These are phyloP conservation scores for Aureobasidium uvarum DNA, from an alignment of 2,329 filamentous ascomycete species.

Conservation along the genomic window DNA sequence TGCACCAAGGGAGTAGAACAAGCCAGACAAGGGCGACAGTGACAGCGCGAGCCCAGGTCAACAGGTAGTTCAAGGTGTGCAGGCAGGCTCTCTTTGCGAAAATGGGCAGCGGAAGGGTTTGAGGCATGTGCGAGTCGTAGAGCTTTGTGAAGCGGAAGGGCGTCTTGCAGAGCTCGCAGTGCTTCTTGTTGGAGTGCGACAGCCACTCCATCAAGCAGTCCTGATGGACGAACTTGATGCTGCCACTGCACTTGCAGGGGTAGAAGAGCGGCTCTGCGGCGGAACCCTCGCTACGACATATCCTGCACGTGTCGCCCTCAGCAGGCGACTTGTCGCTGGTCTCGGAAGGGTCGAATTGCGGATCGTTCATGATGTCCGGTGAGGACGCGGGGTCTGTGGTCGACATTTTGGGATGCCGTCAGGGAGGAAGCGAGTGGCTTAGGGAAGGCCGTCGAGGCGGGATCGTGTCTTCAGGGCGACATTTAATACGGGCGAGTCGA, in stretches of 20 bases:
- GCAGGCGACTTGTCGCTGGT: conserved; percentile 38
- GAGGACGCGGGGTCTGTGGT: conserved; percentile 21
- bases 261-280: conserved; percentile 86
- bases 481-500: conserved; percentile 1
- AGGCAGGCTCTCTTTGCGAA: conserved; percentile 76
- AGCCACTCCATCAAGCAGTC: conserved; percentile 99
- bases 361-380: conserved; percentile 59
- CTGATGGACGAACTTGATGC: conserved; percentile 98
- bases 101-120: conserved; percentile 72
- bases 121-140: conserved; percentile 92
- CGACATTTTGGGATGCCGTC: conserved; percentile 14
- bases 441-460: conserved; percentile 4
- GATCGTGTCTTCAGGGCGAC: not conserved
- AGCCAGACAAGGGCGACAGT: conserved; percentile 87
- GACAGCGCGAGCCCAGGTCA: conserved; percentile 74
- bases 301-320: conserved; percentile 82
- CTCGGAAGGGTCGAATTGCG: conserved; percentile 46
- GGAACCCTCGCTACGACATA: conserved; percentile 87
- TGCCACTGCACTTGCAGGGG: conserved; percentile 97
- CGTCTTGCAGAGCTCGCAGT: conserved; percentile 99
- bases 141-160: conserved; percentile 97
- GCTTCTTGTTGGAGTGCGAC: conserved; percentile 97
- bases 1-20: conserved; percentile 80
- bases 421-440: not conserved
- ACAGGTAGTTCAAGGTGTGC: conserved; percentile 67